These are phyloP conservation scores for Heliosperma pusillum DNA, from an alignment of 148 eudicot species.

Conservation along the genomic window DNA sequence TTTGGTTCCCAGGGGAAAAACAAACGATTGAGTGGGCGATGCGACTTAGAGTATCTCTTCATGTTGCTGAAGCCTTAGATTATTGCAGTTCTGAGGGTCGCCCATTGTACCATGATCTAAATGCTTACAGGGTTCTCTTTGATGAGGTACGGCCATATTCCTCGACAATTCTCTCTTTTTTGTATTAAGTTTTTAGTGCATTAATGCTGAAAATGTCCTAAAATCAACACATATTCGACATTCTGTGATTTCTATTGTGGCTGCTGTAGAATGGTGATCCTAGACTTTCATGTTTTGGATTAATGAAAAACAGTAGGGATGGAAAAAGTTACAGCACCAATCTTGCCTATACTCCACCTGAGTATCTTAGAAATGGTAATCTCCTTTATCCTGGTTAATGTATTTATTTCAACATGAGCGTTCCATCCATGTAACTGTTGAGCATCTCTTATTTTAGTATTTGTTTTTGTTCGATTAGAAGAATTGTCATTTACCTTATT, in stretches of 20 bases:
- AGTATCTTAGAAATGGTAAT: conserved; percentile 77
- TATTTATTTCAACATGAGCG: background rate
- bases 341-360: conserved; percentile 91
- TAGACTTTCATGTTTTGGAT: conserved; percentile 82
- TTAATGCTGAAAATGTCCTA: conserved; percentile 6
- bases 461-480: background rate
- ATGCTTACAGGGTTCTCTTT: conserved; percentile 90
- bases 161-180: background rate
- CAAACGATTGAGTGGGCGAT: conserved; percentile 95
- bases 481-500: background rate
- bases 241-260: conserved; percentile 23
- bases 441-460: background rate
- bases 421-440: background rate
- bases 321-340: conserved; percentile 87
- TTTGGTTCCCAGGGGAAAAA: conserved; percentile 58
- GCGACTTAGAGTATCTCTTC: conserved; percentile 74
- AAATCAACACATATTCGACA: conserved; percentile 9
- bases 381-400: background rate
- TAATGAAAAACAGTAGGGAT: conserved; percentile 85
- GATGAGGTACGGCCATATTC: conserved; percentile 51
- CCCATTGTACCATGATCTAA: conserved; percentile 72
- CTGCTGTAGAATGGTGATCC: conserved; percentile 78
- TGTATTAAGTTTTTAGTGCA: background rate
- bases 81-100: conserved; percentile 74
- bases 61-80: conserved; percentile 80